These are phyloP conservation scores for Erodium moschatum DNA, from an alignment of 441 rosid genomes.

Conservation along the genomic window DNA sequence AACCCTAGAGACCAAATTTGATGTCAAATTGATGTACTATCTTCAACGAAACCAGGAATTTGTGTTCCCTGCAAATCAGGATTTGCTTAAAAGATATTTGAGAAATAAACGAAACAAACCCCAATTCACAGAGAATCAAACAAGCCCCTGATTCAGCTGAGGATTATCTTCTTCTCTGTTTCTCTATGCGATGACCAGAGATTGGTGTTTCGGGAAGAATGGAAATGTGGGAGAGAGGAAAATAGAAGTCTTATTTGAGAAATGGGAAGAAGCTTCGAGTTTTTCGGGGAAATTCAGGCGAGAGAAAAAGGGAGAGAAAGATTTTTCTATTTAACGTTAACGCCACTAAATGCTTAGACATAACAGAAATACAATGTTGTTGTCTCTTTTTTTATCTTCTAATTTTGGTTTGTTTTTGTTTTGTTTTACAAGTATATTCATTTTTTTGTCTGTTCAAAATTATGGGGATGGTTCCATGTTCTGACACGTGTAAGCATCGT, in stretches of 20 bases:
- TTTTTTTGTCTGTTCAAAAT: no score
- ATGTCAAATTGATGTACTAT: constrained; percentile 18
- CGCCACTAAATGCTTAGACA: constrained; percentile 27
- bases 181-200: not conserved
- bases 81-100: constrained; percentile 12
- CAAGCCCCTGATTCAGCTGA: constrained; percentile 17
- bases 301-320: not conserved
- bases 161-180: not conserved
- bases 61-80: constrained; percentile 29
- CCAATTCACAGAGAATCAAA: constrained; percentile 34
- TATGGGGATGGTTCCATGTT: no score
- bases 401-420: no score
- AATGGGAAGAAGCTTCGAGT: constrained; percentile 17
- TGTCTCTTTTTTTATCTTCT: not conserved
- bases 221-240: not conserved
- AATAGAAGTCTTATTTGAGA: constrained; percentile 25
- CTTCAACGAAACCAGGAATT: constrained; percentile 6
- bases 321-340: constrained; percentile 32
- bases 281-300: constrained; percentile 20
- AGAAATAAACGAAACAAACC: constrained; percentile 22
- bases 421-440: no score
- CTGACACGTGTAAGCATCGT: no score
- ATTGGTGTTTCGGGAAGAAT: not conserved
- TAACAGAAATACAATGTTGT: not conserved
- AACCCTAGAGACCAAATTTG: constrained; percentile 19